These are phyloP conservation scores for Silene latifolia DNA, from an alignment of 148 eudicot species.

Conservation along the genomic window DNA sequence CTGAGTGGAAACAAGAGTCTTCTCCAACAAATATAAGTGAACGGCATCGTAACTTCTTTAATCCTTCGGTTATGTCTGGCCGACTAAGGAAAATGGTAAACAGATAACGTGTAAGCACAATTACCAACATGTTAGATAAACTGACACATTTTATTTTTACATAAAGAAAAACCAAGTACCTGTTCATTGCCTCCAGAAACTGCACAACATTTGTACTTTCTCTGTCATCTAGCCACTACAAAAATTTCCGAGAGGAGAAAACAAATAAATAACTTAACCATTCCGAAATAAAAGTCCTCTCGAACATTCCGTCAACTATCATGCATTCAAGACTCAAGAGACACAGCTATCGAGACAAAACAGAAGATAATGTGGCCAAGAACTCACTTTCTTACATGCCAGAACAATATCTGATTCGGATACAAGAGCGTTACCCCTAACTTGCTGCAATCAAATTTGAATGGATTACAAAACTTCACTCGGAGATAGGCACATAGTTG, in stretches of 20 bases:
- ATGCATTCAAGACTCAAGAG: neutral
- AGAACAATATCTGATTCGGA: conserved; percentile 79
- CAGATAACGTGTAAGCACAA: conserved; percentile 7
- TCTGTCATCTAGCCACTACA: conserved; percentile 68
- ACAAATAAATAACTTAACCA: neutral
- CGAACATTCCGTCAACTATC: too few species aligned
- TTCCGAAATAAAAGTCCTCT: neutral
- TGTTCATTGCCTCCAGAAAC: conserved; percentile 78
- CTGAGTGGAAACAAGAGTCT: conserved; percentile 79
- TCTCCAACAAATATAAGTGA: conserved; percentile 85
- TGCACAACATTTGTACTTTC: conserved; percentile 68
- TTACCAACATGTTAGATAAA: neutral
- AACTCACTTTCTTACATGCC: conserved; percentile 73
- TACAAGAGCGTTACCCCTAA: conserved; percentile 57
- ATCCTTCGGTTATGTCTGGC: conserved; percentile 65
- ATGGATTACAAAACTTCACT: conserved; percentile 3
- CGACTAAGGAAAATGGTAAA: conserved; percentile 46
- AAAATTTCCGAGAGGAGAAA: conserved; percentile 13
- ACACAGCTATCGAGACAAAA: neutral
- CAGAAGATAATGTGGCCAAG: neutral
- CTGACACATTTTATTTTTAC: neutral
- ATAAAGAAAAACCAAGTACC: conserved; percentile 36
- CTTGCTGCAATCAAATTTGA: conserved; percentile 46
- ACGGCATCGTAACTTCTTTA: conserved; percentile 71
- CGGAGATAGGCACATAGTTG: neutral